Percentiles rank a stretch among this genome's conserved stretches.
Conservation (phyloP, 352 stramenopile genomes). For the Phytophthora fragariae region DNA sequence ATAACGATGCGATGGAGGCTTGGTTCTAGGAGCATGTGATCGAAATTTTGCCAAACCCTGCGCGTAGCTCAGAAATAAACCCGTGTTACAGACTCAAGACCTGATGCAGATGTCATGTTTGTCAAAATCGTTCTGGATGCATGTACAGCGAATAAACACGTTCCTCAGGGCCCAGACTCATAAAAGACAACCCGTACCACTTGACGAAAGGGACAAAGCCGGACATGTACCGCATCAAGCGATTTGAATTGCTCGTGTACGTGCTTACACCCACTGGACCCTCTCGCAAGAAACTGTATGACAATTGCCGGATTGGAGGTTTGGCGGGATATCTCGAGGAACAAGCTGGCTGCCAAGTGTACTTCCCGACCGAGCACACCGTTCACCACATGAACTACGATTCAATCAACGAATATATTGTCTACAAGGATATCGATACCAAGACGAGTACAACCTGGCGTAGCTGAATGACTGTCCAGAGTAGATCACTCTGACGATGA, state of each 20-base stretch:
- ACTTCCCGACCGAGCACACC: not conserved
- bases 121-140: conserved; percentile 1
- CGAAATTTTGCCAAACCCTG: conserved; percentile 5
- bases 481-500: too few species aligned
- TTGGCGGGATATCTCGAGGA: not conserved
- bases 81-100: conserved; percentile 11
- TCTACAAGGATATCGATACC: not conserved
- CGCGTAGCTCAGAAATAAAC: conserved; percentile 7
- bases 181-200: not conserved
- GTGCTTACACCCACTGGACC: too few species aligned
- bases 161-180: not conserved
- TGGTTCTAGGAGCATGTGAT: conserved; percentile 3
- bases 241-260: not conserved
- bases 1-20: not conserved
- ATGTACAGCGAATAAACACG: not conserved
- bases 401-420: not conserved
- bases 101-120: not conserved
- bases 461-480: too few species aligned
- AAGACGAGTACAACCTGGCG: not conserved
- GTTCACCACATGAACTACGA: not conserved
- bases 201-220: not conserved
- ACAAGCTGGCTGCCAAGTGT: not conserved
- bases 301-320: not conserved
- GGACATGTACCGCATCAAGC: not conserved
- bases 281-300: not conserved